phyloP scores from a whole-genome alignment of 352 stramenopile species.

The Blastocystis sp. region DNA sequence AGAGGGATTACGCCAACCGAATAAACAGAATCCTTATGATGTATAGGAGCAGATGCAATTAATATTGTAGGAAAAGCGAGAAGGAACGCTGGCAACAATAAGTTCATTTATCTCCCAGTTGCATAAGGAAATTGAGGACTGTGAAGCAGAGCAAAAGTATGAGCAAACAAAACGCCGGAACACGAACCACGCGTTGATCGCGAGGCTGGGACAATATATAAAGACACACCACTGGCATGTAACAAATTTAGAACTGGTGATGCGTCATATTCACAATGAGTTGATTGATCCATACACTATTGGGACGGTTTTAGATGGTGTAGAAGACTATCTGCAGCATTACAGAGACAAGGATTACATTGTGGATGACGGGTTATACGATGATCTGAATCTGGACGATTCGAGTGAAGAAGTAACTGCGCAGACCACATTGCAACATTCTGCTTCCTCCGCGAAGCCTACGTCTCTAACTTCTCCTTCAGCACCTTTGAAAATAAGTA shows the following conservation, averaged over 20 bases:
- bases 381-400: neutral
- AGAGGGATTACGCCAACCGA: constrained; percentile 10
- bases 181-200: neutral
- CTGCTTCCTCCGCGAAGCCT: neutral
- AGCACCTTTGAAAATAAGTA: neutral
- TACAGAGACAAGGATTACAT: constrained; percentile 36
- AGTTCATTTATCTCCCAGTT: constrained; percentile 1
- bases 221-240: constrained; percentile 44
- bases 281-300: neutral
- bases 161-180: constrained; percentile 10
- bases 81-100: neutral
- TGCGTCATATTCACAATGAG: constrained; percentile 29
- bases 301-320: neutral
- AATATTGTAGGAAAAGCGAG: constrained; percentile 42
- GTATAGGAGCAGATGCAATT: neutral
- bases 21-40: constrained; percentile 51
- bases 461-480: neutral
- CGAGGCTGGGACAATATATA: constrained; percentile 1
- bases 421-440: neutral
- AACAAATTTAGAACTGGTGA: neutral
- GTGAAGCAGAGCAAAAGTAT: neutral
- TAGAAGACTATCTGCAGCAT: neutral
- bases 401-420: neutral
- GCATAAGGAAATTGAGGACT: constrained; percentile 52
- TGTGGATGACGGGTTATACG: constrained; percentile 1